phyloP scores from a whole-genome alignment of 23 red algal species.

The Gracilaria caudata region DNA sequence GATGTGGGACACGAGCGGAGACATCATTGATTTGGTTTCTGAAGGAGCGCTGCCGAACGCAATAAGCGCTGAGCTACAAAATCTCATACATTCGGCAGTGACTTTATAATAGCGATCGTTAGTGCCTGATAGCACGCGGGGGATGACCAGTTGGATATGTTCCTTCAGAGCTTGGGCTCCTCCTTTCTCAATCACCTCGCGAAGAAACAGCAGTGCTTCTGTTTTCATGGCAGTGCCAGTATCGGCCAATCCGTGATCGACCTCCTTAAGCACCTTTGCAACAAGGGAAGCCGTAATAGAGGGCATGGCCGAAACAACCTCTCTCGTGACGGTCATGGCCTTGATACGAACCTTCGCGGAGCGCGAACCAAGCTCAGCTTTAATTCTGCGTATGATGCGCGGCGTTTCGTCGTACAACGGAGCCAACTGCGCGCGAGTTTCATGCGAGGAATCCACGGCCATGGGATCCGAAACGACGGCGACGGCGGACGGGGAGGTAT shows the following conservation, averaged over 20 bases:
- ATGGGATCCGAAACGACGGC: neutral
- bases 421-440: conserved; percentile 24
- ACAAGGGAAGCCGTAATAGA: conserved; percentile 30
- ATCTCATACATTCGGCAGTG: conserved; percentile 72
- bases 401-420: conserved; percentile 16
- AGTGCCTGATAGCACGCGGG: conserved; percentile 45
- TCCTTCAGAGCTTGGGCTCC: conserved; percentile 38
- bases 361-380: conserved; percentile 48
- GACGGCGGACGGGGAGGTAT: neutral
- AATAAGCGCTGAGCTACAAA: conserved; percentile 42
- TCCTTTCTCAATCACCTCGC: conserved; percentile 44
- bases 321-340: conserved; percentile 35
- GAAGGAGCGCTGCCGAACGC: conserved; percentile 54
- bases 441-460: conserved; percentile 41
- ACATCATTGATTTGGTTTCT: conserved; percentile 32
- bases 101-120: conserved; percentile 89
- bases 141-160: conserved; percentile 34
- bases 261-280: conserved; percentile 38
- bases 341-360: conserved; percentile 55
- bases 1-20: conserved; percentile 30
- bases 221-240: conserved; percentile 56
- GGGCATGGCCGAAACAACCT: conserved; percentile 43
- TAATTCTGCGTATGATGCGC: conserved; percentile 30
- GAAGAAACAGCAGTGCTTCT: conserved; percentile 66
- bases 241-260: conserved; percentile 56